phyloP scores from a whole-genome alignment of 495 filamentous ascomycete species.

The Penicillium atrosanguineum region DNA sequence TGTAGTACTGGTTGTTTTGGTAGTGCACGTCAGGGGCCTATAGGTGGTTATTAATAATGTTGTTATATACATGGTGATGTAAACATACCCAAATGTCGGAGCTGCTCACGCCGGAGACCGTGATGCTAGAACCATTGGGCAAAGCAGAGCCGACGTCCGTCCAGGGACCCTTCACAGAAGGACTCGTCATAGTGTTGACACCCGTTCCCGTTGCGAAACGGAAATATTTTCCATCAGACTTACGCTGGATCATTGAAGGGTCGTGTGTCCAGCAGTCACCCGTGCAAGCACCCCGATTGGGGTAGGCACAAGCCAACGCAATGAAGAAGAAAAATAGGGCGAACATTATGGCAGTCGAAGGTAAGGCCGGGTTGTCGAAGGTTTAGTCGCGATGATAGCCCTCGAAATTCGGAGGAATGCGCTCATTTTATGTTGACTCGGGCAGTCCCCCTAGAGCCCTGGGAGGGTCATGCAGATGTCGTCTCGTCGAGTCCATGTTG shows the following conservation, averaged over 20 bases:
- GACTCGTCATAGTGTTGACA: conserved; percentile 57
- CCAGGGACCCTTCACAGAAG: conserved; percentile 64
- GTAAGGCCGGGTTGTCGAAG: not conserved
- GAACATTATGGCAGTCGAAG: conserved; percentile 16
- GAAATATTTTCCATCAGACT: conserved; percentile 67
- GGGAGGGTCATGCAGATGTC: conserved; percentile 16
- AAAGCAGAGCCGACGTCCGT: conserved; percentile 54
- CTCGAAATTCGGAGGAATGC: not conserved
- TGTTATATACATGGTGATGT: not conserved
- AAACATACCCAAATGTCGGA: conserved; percentile 57
- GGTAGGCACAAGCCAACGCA: conserved; percentile 38
- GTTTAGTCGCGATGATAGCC: conserved; percentile 1
- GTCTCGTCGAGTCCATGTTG: conserved; percentile 8
- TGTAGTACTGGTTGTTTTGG: conserved; percentile 57
- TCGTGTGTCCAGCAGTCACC: conserved; percentile 64
- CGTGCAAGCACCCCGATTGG: conserved; percentile 55
- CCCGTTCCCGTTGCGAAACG: conserved; percentile 65
- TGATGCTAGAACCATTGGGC: conserved; percentile 55
- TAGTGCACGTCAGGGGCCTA: conserved; percentile 66
- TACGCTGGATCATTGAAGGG: conserved; percentile 60
- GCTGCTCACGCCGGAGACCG: conserved; percentile 44
- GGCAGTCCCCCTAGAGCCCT: not conserved
- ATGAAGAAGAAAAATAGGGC: conserved; percentile 21
- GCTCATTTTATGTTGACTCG: conserved; percentile 25
- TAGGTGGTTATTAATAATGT: conserved; percentile 1